Conservation (phyloP, 306 rosid species). For the Sophora flavescens region DNA sequence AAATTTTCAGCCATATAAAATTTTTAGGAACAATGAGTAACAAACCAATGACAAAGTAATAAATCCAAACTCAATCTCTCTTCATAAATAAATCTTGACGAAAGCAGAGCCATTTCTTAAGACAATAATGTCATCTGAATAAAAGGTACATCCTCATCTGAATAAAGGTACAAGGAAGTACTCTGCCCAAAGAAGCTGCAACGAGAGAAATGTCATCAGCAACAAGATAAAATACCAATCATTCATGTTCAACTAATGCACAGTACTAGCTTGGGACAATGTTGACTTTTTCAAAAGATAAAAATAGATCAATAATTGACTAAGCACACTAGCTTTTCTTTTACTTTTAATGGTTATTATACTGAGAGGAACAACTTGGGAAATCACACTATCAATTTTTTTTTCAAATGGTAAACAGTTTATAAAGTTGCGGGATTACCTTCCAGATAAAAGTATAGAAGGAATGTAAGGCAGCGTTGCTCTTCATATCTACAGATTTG, state of each 20-base stretch:
- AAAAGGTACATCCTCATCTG: slow-evolving; percentile 59
- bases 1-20: no score
- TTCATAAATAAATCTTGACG: background rate
- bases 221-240: no score
- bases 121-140: background rate
- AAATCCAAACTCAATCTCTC: no score
- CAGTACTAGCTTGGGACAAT: background rate
- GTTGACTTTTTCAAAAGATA: background rate
- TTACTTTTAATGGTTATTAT: background rate
- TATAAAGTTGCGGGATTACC: background rate
- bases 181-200: slow-evolving; percentile 66
- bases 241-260: background rate
- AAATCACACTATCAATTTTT: no score
- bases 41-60: no score
- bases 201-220: no score
- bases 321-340: background rate
- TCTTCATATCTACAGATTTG: no score
- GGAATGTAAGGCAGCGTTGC: no score
- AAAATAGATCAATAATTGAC: no score
- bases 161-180: slow-evolving; percentile 70
- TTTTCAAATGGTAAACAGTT: background rate
- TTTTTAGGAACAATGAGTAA: no score
- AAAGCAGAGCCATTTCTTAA: background rate
- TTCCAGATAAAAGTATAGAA: no score
- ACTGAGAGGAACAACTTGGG: background rate